Evolutionary conservation across 768 basidiomycete genomes (phyloP), one percentile per base, ranked within the genome.

Genomic region (Rhodocollybia butyracea): DNA sequence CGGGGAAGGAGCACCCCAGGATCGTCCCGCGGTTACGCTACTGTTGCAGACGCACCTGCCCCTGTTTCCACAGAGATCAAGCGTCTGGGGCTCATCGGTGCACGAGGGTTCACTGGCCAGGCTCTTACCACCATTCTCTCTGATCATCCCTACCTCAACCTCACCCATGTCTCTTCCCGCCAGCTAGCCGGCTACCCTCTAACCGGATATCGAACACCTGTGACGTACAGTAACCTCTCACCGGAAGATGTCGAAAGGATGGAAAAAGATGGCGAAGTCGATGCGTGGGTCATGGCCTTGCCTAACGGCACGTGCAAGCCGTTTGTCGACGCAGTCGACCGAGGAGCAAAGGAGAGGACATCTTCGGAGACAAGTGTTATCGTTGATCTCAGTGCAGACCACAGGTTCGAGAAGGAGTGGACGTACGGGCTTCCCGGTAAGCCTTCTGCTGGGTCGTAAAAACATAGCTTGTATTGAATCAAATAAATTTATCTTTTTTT

Each of bases 371-470:
- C 79, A 40, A 91, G 94, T 61, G 91, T 96, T 19, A 74, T 98
- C 34, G 86, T 98, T 34, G 97, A 99, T 67, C 73, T 99, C 57
- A 82, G 93, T 64, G 97, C 96, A 22, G 97, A 99, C 71, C 94
- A 92, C 70, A 78, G 97, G 61, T 98, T 98, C 69, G 94, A 98
- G 77, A 76, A 85, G 41, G 89, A 81, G 47, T 99, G 97, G 97
- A 90, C 90, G 60, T 99, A 99, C 68, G 97, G 97, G 63, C 85
- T 99, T 72, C 97, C 97, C 70, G 96, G 96, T 99, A 82, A 92
- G 94, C 76, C 62, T 72, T 70, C 71, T 68, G 66, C 63, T 67
- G 68, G 60, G 55, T 46, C 72, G 68, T 76, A 70, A 70, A 62
- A 53, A 61, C 66, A 59, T 57, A 48, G 60, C 26, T 52, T 26